Evolutionary conservation across 2,329 filamentous ascomycete species (phyloP).

Genomic region (Aspergillus hiratsukae): DNA sequence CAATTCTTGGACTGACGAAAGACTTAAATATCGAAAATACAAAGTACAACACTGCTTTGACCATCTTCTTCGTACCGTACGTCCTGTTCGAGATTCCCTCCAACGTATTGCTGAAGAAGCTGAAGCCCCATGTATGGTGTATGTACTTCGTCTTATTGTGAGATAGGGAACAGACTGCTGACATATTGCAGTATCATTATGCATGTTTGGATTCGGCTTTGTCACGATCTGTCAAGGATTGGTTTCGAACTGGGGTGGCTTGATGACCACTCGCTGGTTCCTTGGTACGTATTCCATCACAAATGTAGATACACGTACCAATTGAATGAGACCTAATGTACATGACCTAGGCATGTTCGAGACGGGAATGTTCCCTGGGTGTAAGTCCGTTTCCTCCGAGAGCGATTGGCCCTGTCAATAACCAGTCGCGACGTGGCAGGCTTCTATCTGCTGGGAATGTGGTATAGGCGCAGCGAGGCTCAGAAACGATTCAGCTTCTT

Average conservation of each 20-base stretch:
- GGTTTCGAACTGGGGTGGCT: slow-evolving; percentile 69
- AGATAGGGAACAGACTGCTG: not conserved
- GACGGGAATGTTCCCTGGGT: slow-evolving; percentile 67
- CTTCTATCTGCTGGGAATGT: slow-evolving; percentile 68
- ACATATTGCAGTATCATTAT: slow-evolving; percentile 54
- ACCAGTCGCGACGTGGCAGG: slow-evolving; percentile 16
- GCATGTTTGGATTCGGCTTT: slow-evolving; percentile 81
- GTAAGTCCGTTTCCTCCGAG: slow-evolving; percentile 35
- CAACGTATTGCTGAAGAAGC: slow-evolving; percentile 66
- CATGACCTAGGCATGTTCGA: slow-evolving; percentile 55
- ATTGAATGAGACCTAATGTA: slow-evolving; percentile 1
- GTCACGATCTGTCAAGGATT: slow-evolving; percentile 72
- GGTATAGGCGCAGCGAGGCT: slow-evolving; percentile 80
- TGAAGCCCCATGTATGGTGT: slow-evolving; percentile 65
- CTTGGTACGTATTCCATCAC: slow-evolving; percentile 45
- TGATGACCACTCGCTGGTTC: slow-evolving; percentile 80
- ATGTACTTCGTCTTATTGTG: slow-evolving; percentile 15
- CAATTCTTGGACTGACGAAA: slow-evolving; percentile 58
- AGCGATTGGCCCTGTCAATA: not conserved
- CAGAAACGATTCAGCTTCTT: slow-evolving; percentile 93
- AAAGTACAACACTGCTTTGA: slow-evolving; percentile 70
- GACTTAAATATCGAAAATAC: slow-evolving; percentile 57
- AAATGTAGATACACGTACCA: not conserved
- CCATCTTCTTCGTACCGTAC: slow-evolving; percentile 80
- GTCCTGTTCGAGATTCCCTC: slow-evolving; percentile 62